Base-by-base conservation (phyloP, 495 filamentous ascomycete genomes). In the Glutinoglossum americanum region DNA sequence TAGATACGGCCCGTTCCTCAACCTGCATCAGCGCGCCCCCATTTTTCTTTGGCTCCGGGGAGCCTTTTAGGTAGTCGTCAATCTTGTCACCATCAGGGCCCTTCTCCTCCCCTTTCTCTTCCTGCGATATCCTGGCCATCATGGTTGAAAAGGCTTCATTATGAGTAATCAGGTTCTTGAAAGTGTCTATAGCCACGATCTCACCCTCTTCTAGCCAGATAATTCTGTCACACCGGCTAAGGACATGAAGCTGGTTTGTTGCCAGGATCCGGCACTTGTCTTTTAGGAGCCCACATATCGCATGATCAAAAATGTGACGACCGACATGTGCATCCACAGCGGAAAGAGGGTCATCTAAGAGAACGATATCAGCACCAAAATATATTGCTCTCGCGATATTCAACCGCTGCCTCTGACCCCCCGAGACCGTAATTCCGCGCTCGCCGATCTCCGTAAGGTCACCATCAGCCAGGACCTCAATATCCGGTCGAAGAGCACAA, bases 331-430 rank as follows among this genome's bases (percentile, higher is more conserved):
- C 41, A 45, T 59, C 57, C 48, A 59, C 17, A 27, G 19, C 53
- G 32, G 49, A 57, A 19, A 55, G 28, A 11, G 30, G 19, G 26
- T 59, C 57, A 33, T 59, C 57, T 5, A 59, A 32, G 26, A 54
- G n/a, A 27, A 55, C 44, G 49, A 59, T 56, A 37, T 30, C n/a
- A 25, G n/a, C 23, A 2, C 32, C 25, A 10, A 25, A 19, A 23
- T 55, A 55, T 21, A 59, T 32, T 26, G 85, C 84, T 56, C 86
- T 71, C n/a, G 86, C 85, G 62, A 92, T 85, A 6, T 84, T 78
- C 9, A 27, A 41, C 21, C 85, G 68, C 64, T 89, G 86, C 61
- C 76, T 78, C 65, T 81, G 76, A 0, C 78, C 79, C 2, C 76
- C 78, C 0, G 71, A 75, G 17, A 81, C 63, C 30, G 72, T 71